These are phyloP conservation scores for Trametes meyenii DNA, from an alignment of 768 basidiomycete genomes.

Conservation along the genomic window DNA sequence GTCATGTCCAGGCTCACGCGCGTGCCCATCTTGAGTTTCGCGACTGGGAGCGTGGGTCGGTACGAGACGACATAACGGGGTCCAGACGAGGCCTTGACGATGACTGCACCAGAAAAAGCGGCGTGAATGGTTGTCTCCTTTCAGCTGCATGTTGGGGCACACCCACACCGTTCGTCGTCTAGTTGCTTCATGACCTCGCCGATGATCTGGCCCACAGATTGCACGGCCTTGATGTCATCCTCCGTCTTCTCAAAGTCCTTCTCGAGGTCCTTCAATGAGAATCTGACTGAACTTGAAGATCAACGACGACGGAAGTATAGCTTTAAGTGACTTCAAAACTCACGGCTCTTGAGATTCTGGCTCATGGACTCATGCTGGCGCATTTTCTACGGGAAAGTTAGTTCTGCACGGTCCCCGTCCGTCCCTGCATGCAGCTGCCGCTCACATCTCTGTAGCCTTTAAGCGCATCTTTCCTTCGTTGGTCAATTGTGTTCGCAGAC, in stretches of 20 bases:
- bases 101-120: slow-evolving; percentile 56
- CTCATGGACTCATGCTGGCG: slow-evolving; percentile 85
- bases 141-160: not conserved
- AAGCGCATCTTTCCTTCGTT: slow-evolving; percentile 72
- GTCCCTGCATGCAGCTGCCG: not conserved
- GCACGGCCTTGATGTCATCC: slow-evolving; percentile 98
- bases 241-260: slow-evolving; percentile 93
- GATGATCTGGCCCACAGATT: slow-evolving; percentile 98
- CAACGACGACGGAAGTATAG: not conserved
- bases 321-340: slow-evolving; percentile 34
- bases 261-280: slow-evolving; percentile 87
- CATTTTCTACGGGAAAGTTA: slow-evolving; percentile 74
- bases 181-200: slow-evolving; percentile 99
- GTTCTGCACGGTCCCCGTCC: slow-evolving; percentile 12
- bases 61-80: slow-evolving; percentile 99
- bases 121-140: not conserved
- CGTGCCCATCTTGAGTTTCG: slow-evolving; percentile 90
- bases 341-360: slow-evolving; percentile 88
- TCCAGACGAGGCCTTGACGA: slow-evolving; percentile 97
- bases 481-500: slow-evolving; percentile 58
- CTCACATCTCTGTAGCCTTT: slow-evolving; percentile 76
- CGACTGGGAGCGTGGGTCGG: slow-evolving; percentile 87
- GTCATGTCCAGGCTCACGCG: slow-evolving; percentile 99
- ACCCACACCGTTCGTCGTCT: slow-evolving; percentile 94
- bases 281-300: slow-evolving; percentile 64